Conservation (phyloP, 768 basidiomycete genomes). For the Amanita pseudoporphyria region DNA sequence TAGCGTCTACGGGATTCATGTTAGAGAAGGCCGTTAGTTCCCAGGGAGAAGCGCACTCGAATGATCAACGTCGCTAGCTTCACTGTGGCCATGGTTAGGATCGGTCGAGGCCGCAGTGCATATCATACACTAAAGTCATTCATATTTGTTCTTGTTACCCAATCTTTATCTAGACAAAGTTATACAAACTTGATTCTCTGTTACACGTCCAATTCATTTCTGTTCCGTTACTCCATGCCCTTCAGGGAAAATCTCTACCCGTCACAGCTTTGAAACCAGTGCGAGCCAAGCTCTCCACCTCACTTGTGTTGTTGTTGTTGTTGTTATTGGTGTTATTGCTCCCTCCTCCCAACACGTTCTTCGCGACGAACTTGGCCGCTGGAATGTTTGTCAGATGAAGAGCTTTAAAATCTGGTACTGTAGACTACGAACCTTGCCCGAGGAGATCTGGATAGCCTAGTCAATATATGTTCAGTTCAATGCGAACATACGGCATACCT, state of each 20-base stretch:
- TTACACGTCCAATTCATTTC: no score
- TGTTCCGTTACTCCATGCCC: no score
- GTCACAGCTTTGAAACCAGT: constrained; percentile 24
- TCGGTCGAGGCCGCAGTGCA: background rate
- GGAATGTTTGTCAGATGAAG: background rate
- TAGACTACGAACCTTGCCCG: constrained; percentile 22
- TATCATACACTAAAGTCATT: no score
- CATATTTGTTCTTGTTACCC: constrained; percentile 1
- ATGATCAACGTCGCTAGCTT: constrained; percentile 71
- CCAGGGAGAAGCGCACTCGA: constrained; percentile 30
- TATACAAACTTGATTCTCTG: no score
- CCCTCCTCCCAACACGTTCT: constrained; percentile 25
- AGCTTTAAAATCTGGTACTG: background rate
- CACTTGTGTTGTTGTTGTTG: no score
- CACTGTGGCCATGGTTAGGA: constrained; percentile 49
- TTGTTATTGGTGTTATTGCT: constrained; percentile 33
- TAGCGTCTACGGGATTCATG: constrained; percentile 43
- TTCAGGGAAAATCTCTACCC: constrained; percentile 25
- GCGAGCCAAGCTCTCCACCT: constrained; percentile 30
- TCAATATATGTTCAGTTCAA: constrained; percentile 12
- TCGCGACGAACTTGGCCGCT: constrained; percentile 33
- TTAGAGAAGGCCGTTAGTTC: background rate
- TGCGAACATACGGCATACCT: background rate
- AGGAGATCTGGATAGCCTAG: constrained; percentile 10
- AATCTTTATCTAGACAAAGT: no score